Evolutionary conservation across 2,329 filamentous ascomycete genomes (phyloP).

Genomic region (Alternaria viburni): DNA sequence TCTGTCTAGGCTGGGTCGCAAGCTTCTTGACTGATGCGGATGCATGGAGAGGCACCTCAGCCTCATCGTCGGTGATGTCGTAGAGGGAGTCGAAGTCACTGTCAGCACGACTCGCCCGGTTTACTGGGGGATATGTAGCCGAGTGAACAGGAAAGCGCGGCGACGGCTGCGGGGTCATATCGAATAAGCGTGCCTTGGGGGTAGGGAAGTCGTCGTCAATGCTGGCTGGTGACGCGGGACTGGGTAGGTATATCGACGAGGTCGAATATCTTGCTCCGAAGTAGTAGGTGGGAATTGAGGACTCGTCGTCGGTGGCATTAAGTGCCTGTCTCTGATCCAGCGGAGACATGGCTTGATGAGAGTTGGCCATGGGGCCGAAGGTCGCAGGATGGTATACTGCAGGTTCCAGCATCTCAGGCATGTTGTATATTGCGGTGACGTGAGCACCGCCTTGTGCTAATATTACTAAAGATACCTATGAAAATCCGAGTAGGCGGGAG

Average conservation of each 20-base stretch:
- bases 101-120: conserved; percentile 69
- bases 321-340: conserved; percentile 64
- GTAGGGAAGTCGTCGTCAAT: conserved; percentile 71
- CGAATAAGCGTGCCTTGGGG: conserved; percentile 70
- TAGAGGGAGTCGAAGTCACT: conserved; percentile 88
- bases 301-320: conserved; percentile 65
- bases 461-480: conserved; percentile 42
- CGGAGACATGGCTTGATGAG: conserved; percentile 51
- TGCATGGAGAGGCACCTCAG: conserved; percentile 59
- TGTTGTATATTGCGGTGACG: conserved; percentile 49
- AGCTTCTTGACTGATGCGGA: conserved; percentile 58
- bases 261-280: conserved; percentile 46
- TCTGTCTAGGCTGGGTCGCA: conserved; percentile 46
- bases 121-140: conserved; percentile 58
- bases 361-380: conserved; percentile 33
- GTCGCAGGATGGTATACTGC: conserved; percentile 54
- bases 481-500: conserved; percentile 34
- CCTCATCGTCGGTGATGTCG: conserved; percentile 80
- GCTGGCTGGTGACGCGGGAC: conserved; percentile 51
- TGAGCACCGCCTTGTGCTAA: conserved; percentile 46
- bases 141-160: conserved; percentile 53
- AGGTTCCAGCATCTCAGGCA: conserved; percentile 56
- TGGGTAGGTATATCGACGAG: conserved; percentile 38
- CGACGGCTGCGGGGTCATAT: conserved; percentile 56
- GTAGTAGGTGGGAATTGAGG: conserved; percentile 44